Evolutionary conservation across 768 basidiomycete species (phyloP).

Genomic region (Clavulina sp.): DNA sequence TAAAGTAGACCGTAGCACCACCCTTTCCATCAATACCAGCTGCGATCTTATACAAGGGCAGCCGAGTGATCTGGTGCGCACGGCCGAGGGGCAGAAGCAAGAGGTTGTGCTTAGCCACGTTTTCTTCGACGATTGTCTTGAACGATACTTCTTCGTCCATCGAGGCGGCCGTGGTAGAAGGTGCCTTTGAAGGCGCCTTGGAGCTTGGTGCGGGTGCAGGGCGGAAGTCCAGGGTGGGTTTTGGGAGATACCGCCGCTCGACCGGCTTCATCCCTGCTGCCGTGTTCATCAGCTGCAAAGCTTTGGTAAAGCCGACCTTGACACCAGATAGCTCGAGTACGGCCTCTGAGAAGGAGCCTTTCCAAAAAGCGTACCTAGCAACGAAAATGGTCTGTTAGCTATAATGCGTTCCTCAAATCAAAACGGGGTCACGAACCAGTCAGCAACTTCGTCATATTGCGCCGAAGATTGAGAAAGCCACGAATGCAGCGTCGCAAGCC

Average conservation of each 20-base stretch:
- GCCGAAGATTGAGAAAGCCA: conserved; percentile 86
- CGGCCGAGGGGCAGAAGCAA: conserved; percentile 78
- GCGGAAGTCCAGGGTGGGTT: not conserved
- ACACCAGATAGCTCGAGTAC: conserved; percentile 51
- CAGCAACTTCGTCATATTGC: conserved; percentile 80
- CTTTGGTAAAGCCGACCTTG: conserved; percentile 65
- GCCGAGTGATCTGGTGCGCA: conserved; percentile 67
- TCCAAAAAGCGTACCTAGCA: conserved; percentile 52
- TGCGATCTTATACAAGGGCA: conserved; percentile 79
- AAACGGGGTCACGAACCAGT: conserved; percentile 44
- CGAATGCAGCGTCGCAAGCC: conserved; percentile 76
- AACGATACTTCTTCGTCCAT: conserved; percentile 62
- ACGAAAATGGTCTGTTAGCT: not conserved
- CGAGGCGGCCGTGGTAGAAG: conserved; percentile 20
- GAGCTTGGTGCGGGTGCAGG: not conserved
- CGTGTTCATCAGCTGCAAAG: conserved; percentile 84
- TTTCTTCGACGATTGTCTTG: conserved; percentile 83
- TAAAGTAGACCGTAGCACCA: conserved; percentile 74
- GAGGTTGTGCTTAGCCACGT: conserved; percentile 66
- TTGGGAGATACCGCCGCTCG: conserved; percentile 28
- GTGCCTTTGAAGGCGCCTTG: conserved; percentile 27
- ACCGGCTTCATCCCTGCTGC: conserved; percentile 75
- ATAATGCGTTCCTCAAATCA: not conserved
- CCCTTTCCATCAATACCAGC: conserved; percentile 63
- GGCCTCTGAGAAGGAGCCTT: conserved; percentile 50